A percentile compares a stretch with the other conserved stretches of the same genome.
These are phyloP conservation scores for Fusarium solani-melongenae DNA, from an alignment of 2,329 filamentous ascomycete species.

Conservation along the genomic window DNA sequence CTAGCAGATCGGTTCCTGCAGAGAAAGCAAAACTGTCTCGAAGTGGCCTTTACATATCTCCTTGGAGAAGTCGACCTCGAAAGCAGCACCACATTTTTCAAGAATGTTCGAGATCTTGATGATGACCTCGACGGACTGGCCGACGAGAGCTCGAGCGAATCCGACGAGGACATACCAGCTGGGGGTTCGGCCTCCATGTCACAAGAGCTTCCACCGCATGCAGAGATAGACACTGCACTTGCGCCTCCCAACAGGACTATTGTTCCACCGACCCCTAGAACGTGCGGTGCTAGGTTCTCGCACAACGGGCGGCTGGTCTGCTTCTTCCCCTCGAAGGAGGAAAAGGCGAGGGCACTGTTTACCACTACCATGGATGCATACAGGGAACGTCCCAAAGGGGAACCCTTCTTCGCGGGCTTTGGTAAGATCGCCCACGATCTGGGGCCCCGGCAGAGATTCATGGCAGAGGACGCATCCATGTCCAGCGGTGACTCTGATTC, in stretches of 20 bases:
- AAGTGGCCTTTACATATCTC: conserved; percentile 71
- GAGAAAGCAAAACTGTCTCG: conserved; percentile 70
- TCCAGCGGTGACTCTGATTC: conserved; percentile 64
- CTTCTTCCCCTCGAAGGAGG: conserved; percentile 77
- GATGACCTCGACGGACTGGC: conserved; percentile 66
- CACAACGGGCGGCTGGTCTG: conserved; percentile 72
- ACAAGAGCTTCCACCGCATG: conserved; percentile 67
- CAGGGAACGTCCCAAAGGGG: conserved; percentile 62
- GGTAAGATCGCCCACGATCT: conserved; percentile 65
- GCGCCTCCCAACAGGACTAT: conserved; percentile 62
- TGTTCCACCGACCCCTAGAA: conserved; percentile 67
- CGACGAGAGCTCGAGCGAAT: conserved; percentile 87
- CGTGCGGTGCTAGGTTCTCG: conserved; percentile 71
- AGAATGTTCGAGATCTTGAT: conserved; percentile 72
- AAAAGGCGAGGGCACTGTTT: conserved; percentile 64
- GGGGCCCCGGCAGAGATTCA: conserved; percentile 58
- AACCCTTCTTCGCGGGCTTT: conserved; percentile 68
- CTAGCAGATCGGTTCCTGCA: conserved; percentile 66
- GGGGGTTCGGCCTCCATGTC: conserved; percentile 70
- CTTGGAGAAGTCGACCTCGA: conserved; percentile 72
- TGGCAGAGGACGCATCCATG: conserved; percentile 61
- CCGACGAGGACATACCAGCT: conserved; percentile 69
- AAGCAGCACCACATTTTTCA: conserved; percentile 69
- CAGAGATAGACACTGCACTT: conserved; percentile 64
- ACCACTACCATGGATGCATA: conserved; percentile 58